phyloP scores from a whole-genome alignment of 2,329 filamentous ascomycete genomes.

The Zasmidium cellare region DNA sequence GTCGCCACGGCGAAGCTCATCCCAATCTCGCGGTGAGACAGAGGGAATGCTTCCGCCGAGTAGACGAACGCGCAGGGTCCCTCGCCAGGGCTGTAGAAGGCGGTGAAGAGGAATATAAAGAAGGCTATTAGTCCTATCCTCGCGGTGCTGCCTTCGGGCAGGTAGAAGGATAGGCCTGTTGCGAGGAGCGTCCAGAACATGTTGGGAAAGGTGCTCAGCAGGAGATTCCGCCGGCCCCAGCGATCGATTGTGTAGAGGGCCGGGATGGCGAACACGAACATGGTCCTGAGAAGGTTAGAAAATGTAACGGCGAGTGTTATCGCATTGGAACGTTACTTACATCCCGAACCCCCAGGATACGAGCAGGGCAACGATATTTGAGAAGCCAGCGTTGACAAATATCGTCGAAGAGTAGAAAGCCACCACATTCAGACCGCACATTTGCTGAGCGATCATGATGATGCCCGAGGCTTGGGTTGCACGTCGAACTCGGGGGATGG shows the following conservation, averaged over 20 bases:
- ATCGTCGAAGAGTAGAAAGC: constrained; percentile 39
- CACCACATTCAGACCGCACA: constrained; percentile 27
- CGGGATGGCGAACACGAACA: not conserved
- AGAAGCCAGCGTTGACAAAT: constrained; percentile 35
- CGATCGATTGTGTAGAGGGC: constrained; percentile 37
- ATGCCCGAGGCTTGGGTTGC: constrained; percentile 22
- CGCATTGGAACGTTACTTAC: constrained; percentile 9
- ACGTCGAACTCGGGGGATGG: constrained; percentile 24
- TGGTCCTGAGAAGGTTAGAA: not conserved
- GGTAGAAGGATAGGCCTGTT: constrained; percentile 55
- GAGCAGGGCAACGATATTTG: constrained; percentile 49
- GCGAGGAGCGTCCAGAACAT: constrained; percentile 51
- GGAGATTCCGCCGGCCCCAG: constrained; percentile 55
- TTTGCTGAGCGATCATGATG: constrained; percentile 23
- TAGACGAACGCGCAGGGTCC: constrained; percentile 32
- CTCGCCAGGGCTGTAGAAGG: constrained; percentile 27
- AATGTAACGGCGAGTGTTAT: constrained; percentile 59
- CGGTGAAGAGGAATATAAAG: constrained; percentile 33
- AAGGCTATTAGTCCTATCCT: constrained; percentile 35
- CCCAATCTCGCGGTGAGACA: constrained; percentile 34
- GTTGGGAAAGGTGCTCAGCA: constrained; percentile 51
- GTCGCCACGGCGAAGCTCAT: constrained; percentile 31
- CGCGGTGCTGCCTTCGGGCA: constrained; percentile 38
- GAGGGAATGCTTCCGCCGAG: constrained; percentile 36
- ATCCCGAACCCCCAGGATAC: constrained; percentile 61